A percentile compares a stretch with the other conserved stretches of the same genome.
Conservation (phyloP, 2,329 filamentous ascomycete genomes). For the Curvularia eragrostidis region DNA sequence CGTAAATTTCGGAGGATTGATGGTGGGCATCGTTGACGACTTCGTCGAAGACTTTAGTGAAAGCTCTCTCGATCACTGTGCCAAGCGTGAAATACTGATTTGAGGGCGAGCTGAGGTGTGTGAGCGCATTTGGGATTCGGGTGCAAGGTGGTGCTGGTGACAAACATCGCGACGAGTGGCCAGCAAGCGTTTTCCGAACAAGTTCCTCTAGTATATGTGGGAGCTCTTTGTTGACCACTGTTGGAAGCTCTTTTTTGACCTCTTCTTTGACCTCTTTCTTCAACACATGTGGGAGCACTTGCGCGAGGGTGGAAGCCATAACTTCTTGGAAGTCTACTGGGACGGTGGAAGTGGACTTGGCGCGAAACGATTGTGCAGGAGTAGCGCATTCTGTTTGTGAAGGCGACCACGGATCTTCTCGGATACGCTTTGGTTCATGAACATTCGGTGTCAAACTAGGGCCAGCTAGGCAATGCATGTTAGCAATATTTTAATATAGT, state of each 20-base stretch:
- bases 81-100: neutral
- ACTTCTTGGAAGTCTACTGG: constrained; percentile 1
- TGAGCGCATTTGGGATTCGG: neutral
- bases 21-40: neutral
- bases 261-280: neutral
- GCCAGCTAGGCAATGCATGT: neutral
- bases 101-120: neutral
- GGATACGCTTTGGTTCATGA: neutral
- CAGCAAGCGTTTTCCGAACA: neutral
- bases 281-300: neutral
- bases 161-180: neutral
- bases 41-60: neutral
- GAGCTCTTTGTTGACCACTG: neutral
- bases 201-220: neutral
- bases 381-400: neutral
- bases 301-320: neutral
- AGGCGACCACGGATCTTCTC: neutral
- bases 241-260: neutral
- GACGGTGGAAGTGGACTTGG: constrained; percentile 3
- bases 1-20: neutral
- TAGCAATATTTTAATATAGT: neutral
- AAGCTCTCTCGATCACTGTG: neutral
- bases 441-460: neutral
- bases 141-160: neutral
- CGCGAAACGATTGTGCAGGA: neutral